Base-by-base conservation (phyloP, 805 yeast species). In the Metschnikowia lochheadii region DNA sequence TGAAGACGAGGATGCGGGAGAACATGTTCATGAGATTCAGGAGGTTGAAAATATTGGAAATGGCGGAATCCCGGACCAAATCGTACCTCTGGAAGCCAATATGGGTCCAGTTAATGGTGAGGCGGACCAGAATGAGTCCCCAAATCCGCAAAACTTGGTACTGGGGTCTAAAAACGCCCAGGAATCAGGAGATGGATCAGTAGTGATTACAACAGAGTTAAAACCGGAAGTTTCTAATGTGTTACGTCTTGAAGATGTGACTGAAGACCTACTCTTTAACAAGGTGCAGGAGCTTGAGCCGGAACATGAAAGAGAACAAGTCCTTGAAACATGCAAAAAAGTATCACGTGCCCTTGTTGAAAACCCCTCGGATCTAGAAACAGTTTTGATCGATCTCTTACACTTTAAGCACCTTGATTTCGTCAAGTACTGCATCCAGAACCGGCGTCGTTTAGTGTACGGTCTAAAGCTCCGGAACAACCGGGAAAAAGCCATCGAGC, bases 361-460 rank as follows among this genome's bases (percentile, higher is more conserved):
- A 23, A 63, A 73, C 29, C 60, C 66, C 11, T 66, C 79, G 36
- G 75, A 73, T 15, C 70, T 82, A 42, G 89, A 84, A 55, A 76
- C 76, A 37, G 74, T 70, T n/a, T 61, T 89, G 5, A 64, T 79
- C 59, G 78, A 77, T 29, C 53, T 80, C 1, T 66, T 86, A n/a
- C 79, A 80, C 6, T 71, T 68, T 48, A 83, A 81, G 36, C 68
- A 80, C 50, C 69, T 77, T 40, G 76, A 71, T 0, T 62, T 86
- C n/a, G 75, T 81, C 2, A 72, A 75, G 37, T 56, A 66, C 11
- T 61, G 87, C 26, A 65, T 80, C 11, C 68, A 71, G 23, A 84
- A 88, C 59, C 63, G 84, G 44, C 66, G 69, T 52, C 63, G 71
- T 39, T 64, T 87, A 3, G 77, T 77, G 3, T 86, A 82, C 78